These are phyloP conservation scores for Penicillium janthinellum DNA, from an alignment of 2,329 filamentous ascomycete genomes.

Conservation along the genomic window DNA sequence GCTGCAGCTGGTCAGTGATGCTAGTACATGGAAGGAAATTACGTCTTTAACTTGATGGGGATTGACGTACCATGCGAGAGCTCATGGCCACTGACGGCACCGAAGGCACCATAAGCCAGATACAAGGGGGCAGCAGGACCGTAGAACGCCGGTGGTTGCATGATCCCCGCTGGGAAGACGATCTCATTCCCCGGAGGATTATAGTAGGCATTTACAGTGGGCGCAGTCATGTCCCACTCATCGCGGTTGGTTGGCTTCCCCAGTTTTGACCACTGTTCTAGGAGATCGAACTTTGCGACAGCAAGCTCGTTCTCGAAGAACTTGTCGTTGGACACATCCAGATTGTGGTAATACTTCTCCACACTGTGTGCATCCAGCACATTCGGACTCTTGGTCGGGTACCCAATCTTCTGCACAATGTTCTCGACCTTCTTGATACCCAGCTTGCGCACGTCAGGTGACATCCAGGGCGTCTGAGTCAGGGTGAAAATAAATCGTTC, in stretches of 20 bases:
- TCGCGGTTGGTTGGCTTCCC: constrained; percentile 63
- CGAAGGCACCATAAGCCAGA: constrained; percentile 69
- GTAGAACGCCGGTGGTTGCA: constrained; percentile 69
- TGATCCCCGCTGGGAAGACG: constrained; percentile 68
- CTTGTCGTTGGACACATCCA: constrained; percentile 53
- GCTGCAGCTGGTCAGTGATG: constrained; percentile 38
- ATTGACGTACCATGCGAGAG: constrained; percentile 58
- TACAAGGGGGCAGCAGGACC: constrained; percentile 62
- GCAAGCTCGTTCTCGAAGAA: constrained; percentile 63
- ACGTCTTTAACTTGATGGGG: not conserved
- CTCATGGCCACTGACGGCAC: constrained; percentile 68
- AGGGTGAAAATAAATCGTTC: constrained; percentile 65
- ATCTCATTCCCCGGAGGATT: constrained; percentile 67
- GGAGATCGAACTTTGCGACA: constrained; percentile 52
- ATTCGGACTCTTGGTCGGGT: constrained; percentile 64
- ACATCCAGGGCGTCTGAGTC: constrained; percentile 65
- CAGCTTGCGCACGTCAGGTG: constrained; percentile 59
- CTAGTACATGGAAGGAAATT: constrained; percentile 1
- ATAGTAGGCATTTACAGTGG: constrained; percentile 69
- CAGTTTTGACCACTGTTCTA: constrained; percentile 58
- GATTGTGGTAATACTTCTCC: constrained; percentile 57
- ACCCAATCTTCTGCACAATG: constrained; percentile 69
- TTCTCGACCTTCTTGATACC: constrained; percentile 67
- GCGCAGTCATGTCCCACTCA: constrained; percentile 62
- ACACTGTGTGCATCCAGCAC: constrained; percentile 61